Percentiles rank a stretch among this genome's conserved stretches.
phyloP scores from a whole-genome alignment of 495 filamentous ascomycete species.

The Extremus antarcticus region DNA sequence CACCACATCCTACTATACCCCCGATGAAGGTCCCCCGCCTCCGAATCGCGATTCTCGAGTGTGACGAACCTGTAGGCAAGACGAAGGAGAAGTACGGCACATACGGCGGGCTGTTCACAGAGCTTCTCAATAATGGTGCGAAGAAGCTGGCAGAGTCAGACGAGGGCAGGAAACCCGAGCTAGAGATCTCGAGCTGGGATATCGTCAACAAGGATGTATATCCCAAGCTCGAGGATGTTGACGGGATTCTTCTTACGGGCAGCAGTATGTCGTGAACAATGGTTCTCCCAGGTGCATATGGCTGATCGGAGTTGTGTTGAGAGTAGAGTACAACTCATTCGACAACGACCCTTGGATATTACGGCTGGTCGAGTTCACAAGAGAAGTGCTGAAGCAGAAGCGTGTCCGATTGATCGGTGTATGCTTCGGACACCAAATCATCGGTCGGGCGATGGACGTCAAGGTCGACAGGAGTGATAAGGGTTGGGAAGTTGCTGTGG shows the following conservation, averaged over 20 bases:
- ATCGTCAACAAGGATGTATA: slow-evolving; percentile 53
- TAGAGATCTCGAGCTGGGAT: slow-evolving; percentile 56
- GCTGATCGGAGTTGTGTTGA: background rate
- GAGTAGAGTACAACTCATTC: slow-evolving; percentile 46
- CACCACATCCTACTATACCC: background rate
- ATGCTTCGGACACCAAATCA: slow-evolving; percentile 88
- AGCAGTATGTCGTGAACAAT: slow-evolving; percentile 38
- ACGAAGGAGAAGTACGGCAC: slow-evolving; percentile 52
- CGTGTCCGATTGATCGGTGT: slow-evolving; percentile 64
- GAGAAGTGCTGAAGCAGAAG: slow-evolving; percentile 42
- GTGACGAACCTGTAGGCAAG: slow-evolving; percentile 34
- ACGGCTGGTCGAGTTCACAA: slow-evolving; percentile 59
- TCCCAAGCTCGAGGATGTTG: slow-evolving; percentile 59
- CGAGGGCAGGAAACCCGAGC: slow-evolving; percentile 20
- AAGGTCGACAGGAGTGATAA: slow-evolving; percentile 53
- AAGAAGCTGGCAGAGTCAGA: slow-evolving; percentile 8
- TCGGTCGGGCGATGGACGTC: slow-evolving; percentile 62
- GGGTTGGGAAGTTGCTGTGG: slow-evolving; percentile 78
- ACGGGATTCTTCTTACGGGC: slow-evolving; percentile 74
- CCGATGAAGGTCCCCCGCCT: slow-evolving; percentile 1
- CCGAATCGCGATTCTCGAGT: slow-evolving; percentile 15
- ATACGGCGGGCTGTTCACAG: slow-evolving; percentile 62
- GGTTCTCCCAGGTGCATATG: too few relatives aligned
- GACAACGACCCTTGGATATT: slow-evolving; percentile 68
- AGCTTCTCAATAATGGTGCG: slow-evolving; percentile 47